A percentile compares a stretch with the other conserved stretches of the same genome.
Conservation (phyloP, 108 stramenopile genomes). For the Phaeodactylum tricornutum region DNA sequence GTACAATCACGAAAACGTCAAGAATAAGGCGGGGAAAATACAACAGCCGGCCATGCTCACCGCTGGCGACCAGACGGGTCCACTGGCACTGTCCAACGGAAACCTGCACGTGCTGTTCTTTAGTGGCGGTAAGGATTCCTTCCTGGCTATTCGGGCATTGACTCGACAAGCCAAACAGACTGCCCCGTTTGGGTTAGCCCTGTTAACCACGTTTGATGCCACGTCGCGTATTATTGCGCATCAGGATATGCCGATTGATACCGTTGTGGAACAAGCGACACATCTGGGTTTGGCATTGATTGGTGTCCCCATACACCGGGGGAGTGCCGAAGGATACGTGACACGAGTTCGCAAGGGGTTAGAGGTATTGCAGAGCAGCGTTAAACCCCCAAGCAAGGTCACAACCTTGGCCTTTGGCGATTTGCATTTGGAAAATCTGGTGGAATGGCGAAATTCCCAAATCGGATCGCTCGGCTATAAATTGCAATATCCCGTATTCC, state of each 20-base stretch:
- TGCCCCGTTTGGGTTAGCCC: slow-evolving; percentile 40
- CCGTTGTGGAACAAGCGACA: slow-evolving; percentile 59
- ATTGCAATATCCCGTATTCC: slow-evolving; percentile 68
- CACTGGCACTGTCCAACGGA: slow-evolving; percentile 9
- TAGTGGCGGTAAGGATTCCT: slow-evolving; percentile 89
- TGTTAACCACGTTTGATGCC: slow-evolving; percentile 87
- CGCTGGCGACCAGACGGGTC: not conserved
- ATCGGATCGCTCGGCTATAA: slow-evolving; percentile 31
- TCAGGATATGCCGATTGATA: slow-evolving; percentile 69
- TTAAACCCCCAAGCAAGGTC: slow-evolving; percentile 11
- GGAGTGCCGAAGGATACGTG: slow-evolving; percentile 52
- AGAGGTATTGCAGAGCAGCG: slow-evolving; percentile 21
- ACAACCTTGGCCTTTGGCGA: slow-evolving; percentile 77
- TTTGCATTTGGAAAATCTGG: slow-evolving; percentile 85
- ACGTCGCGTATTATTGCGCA: slow-evolving; percentile 69
- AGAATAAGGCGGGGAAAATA: slow-evolving; percentile 44
- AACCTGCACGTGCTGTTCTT: slow-evolving; percentile 73
- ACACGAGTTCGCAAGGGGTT: slow-evolving; percentile 48
- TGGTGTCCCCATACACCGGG: slow-evolving; percentile 68
- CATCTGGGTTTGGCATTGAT: slow-evolving; percentile 64
- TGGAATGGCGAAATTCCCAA: slow-evolving; percentile 64
- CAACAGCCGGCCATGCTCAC: slow-evolving; percentile 59
- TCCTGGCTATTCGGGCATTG: slow-evolving; percentile 71
- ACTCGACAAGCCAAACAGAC: slow-evolving; percentile 17
- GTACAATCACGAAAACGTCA: slow-evolving; percentile 72